Evolutionary conservation across 805 yeast genomes (phyloP), one percentile per base, ranked within the genome.

Genomic region (Candida boleticola): DNA sequence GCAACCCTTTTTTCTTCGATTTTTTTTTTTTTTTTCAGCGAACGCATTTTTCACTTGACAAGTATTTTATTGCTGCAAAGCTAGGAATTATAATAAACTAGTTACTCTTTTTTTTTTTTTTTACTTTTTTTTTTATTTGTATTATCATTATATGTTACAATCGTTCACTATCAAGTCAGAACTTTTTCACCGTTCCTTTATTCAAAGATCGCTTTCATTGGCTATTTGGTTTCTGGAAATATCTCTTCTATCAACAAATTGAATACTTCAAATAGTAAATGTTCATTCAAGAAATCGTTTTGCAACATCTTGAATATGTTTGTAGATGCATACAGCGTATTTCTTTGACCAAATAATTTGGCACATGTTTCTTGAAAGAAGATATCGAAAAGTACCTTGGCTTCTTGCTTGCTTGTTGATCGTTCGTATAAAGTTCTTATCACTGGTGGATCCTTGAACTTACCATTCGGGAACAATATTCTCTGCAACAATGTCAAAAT

Each of bases 221-320:
- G n/a, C n/a, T n/a, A n/a, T n/a, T n/a, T n/a, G n/a, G n/a, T n/a
- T n/a, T n/a, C n/a, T n/a, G n/a, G 27, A 19, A 31, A 31, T 6
- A 80, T 25, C 27, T 73, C 81, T 16, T 61, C 68, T 1, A 85
- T 30, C 0, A 82, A 32, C 36, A 75, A 73, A 45, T 89, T 95
- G 14, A 85, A 48, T 0, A 86, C 31, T 36, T 76, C 74, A 41
- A 79, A 73, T 0, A 83, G 53, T 42, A 90, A 58, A 52, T 85
- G 87, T 18, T 78, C 71, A 57, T 85, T 85, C 44, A 90, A 63
- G 20, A 73, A 70, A 44, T 82, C 85, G 52, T 87, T 86, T 57
- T 90, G 97, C 4, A 86, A 47, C 79, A 85, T 74, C 9, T 73
- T 74, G 58, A 85, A 84, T 1, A 86, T 39, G 34, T 77, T 68